Conservation (phyloP, 2,329 filamentous ascomycete species). For the Daldinia sp. region DNA sequence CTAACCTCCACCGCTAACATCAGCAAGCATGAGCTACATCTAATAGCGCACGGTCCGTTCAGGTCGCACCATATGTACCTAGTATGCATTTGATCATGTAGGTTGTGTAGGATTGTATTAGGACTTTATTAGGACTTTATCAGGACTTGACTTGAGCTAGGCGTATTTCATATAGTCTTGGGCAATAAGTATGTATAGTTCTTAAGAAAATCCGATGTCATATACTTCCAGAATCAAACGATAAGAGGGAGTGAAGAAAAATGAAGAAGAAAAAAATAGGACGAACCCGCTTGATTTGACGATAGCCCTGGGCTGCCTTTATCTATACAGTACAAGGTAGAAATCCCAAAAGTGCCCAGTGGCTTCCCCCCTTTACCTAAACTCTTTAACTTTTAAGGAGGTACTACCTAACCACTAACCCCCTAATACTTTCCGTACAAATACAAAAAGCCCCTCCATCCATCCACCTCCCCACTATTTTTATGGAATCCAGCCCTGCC, state of each 20-base stretch:
- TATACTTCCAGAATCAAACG: no score
- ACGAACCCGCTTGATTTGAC: background rate
- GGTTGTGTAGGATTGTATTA: background rate
- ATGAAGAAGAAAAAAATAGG: background rate
- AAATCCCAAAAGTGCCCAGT: background rate
- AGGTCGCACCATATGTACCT: conserved; percentile 11
- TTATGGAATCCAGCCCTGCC: conserved; percentile 34
- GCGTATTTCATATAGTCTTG: no score
- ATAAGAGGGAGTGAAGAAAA: background rate
- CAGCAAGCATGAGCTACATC: conserved; percentile 9
- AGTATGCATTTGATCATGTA: conserved; percentile 1
- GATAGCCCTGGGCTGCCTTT: background rate
- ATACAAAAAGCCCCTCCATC: conserved; percentile 26
- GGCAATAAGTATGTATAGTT: background rate
- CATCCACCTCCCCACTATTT: conserved; percentile 31
- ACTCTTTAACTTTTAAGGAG: conserved; percentile 3
- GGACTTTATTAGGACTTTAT: background rate
- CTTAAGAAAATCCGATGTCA: background rate
- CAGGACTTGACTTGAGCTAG: no score
- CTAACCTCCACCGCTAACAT: conserved; percentile 7
- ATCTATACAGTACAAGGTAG: background rate
- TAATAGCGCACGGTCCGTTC: conserved; percentile 11
- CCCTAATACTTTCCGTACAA: background rate
- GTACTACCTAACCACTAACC: no score
- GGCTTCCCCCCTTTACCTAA: background rate